A percentile compares a stretch with the other conserved stretches of the same genome.
Conservation (phyloP, 192 early-diverging fungal species). For the Pilaira anomala region DNA sequence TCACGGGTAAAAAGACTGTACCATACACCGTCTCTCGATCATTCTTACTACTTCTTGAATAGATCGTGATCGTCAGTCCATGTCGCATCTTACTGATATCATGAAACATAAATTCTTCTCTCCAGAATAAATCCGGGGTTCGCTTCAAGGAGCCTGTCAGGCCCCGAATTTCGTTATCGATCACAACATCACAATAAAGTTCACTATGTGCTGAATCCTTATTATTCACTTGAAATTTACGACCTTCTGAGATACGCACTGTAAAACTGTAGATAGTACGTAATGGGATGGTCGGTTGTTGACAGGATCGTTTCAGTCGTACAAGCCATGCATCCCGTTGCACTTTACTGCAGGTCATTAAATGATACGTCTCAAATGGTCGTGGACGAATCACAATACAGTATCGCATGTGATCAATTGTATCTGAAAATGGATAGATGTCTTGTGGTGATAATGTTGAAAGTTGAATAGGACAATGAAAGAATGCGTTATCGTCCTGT, state of each 20-base stretch:
- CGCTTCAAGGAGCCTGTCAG: constrained; percentile 39
- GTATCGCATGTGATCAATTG: constrained; percentile 11
- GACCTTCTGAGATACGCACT: constrained; percentile 16
- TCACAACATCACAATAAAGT: constrained; percentile 43
- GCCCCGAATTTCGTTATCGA: constrained; percentile 43
- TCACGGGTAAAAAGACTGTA: constrained; percentile 10
- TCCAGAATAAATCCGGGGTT: constrained; percentile 37
- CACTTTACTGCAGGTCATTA: constrained; percentile 11
- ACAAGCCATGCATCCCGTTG: constrained; percentile 15
- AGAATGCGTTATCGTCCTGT: constrained; percentile 5
- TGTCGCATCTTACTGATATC: constrained; percentile 22
- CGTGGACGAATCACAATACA: constrained; percentile 12
- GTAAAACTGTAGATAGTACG: constrained; percentile 3
- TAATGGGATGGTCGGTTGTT: neutral
- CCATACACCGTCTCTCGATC: constrained; percentile 16
- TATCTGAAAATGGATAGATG: constrained; percentile 12
- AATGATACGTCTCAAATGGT: constrained; percentile 6
- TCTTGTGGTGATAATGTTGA: neutral
- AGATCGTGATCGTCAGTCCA: constrained; percentile 21
- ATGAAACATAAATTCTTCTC: constrained; percentile 42
- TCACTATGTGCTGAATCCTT: constrained; percentile 23
- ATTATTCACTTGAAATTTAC: constrained; percentile 7
- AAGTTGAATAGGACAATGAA: constrained; percentile 14
- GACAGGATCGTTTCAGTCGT: neutral
- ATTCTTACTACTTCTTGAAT: constrained; percentile 20